Evolutionary conservation across 768 basidiomycete species (phyloP), one percentile per base, ranked within the genome.

Genomic region (Hygrophorus pudorinus): DNA sequence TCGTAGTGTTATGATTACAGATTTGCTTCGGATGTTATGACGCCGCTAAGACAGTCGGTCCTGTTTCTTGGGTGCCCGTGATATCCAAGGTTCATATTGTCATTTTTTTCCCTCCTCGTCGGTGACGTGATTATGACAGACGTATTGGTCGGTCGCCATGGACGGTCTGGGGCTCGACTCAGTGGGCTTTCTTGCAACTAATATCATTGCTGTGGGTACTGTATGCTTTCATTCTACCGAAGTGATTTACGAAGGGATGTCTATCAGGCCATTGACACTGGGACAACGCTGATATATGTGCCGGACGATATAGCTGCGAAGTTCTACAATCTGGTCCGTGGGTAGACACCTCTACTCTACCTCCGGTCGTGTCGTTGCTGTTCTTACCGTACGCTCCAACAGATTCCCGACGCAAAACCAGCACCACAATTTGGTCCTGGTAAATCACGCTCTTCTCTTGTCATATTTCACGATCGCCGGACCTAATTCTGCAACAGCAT

Each of bases 281-380:
- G 82, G 24, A 81, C 79, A 3, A 76, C 79, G 21, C 62, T 81
- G 20, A 73, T 82, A 46, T 82, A 82, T 57, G 47, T 79, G 5
- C 76, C 79, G 1, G 55, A 60, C 31, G 38, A 53, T 0, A 48
- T 75, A 21, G 75, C 70, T 4, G 41, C 54, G 2, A 49, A 58
- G 7, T 67, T 84, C 46, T 84, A 82, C 57, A 42, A 51, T 2
- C 50, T 56, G 51, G 75, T 73, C 20, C 7, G 2, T 1, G 41
- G n/a, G 29, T 8, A 4, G 5, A 11, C 6, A n/a, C 8, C 6
- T n/a, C n/a, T n/a, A n/a, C n/a, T n/a, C n/a, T n/a, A n/a, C n/a
- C n/a, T n/a, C n/a, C n/a, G n/a, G n/a, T n/a, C n/a, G n/a, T n/a
- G n/a, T n/a, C n/a, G n/a, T n/a, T n/a, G 31, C 13, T 44, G 9